Evolutionary conservation across 495 filamentous ascomycete genomes (phyloP).

Genomic region (Xylaria sp.): DNA sequence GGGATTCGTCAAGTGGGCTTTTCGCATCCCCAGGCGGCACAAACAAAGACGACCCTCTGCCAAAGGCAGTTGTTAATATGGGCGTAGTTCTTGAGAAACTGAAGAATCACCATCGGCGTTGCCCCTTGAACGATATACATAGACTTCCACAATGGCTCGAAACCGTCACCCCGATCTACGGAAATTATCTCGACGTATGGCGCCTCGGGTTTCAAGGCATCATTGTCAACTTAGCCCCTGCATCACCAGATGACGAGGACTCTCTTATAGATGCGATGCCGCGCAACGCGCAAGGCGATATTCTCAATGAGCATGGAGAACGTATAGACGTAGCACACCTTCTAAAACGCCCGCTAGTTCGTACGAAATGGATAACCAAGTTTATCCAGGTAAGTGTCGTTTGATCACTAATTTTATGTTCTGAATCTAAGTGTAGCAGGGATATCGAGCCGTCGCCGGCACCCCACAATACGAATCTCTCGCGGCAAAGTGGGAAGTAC

Average conservation of each 20-base stretch:
- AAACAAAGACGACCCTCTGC: constrained; percentile 57
- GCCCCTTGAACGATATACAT: constrained; percentile 69
- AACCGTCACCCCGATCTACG: constrained; percentile 76
- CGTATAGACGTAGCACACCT: constrained; percentile 94
- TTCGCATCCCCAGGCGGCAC: constrained; percentile 51
- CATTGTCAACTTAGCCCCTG: constrained; percentile 88
- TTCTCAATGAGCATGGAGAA: constrained; percentile 80
- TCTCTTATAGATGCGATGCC: constrained; percentile 73
- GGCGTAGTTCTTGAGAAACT: constrained; percentile 86
- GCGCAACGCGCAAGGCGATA: constrained; percentile 77
- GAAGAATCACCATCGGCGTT: constrained; percentile 74
- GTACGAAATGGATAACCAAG: constrained; percentile 86
- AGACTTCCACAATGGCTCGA: constrained; percentile 81
- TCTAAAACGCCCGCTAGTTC: constrained; percentile 85
- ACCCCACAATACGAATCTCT: constrained; percentile 37
- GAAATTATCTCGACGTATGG: constrained; percentile 90
- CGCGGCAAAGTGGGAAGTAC: constrained; percentile 55
- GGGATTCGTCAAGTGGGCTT: constrained; percentile 69
- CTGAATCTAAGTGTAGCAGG: constrained; percentile 32
- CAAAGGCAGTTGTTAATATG: constrained; percentile 93
- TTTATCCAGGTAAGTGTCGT: constrained; percentile 69
- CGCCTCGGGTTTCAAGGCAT: constrained; percentile 94
- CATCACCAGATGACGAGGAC: constrained; percentile 59
- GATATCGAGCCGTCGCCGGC: constrained; percentile 36
- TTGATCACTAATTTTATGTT: not conserved